phyloP scores from a whole-genome alignment of 148 eudicot genomes.

The Silene latifolia region DNA sequence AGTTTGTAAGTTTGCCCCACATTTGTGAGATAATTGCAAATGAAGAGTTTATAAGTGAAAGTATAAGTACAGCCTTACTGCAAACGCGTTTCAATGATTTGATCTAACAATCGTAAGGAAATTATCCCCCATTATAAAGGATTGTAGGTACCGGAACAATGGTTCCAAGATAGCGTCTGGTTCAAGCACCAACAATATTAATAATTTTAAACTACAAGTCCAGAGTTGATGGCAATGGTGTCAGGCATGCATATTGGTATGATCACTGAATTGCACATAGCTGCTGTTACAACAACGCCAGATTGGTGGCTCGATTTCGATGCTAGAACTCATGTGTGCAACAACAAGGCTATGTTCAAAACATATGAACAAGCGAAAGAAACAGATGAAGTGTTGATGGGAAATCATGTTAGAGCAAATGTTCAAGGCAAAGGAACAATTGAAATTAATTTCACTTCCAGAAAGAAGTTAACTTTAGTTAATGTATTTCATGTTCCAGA shows the following conservation, averaged over 20 bases:
- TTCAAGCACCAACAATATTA: background rate
- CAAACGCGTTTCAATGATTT: too few species aligned
- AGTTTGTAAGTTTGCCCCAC: too few species aligned
- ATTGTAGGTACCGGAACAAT: too few species aligned
- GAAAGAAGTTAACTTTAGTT: background rate
- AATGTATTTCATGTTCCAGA: background rate
- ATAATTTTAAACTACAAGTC: background rate
- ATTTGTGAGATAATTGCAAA: too few species aligned
- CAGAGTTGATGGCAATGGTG: background rate
- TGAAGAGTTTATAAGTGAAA: too few species aligned
- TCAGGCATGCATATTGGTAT: background rate
- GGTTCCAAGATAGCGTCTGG: too few species aligned
- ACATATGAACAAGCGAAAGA: background rate
- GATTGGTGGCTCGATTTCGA: too few species aligned
- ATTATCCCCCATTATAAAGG: too few species aligned
- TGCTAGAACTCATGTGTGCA: too few species aligned
- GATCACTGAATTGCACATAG: background rate
- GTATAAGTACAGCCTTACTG: too few species aligned
- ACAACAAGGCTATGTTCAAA: too few species aligned
- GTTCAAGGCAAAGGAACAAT: background rate
- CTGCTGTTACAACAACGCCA: background rate
- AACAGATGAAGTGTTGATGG: background rate
- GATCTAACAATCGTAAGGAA: too few species aligned
- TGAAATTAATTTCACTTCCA: background rate
- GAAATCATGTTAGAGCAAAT: background rate